These are phyloP conservation scores for Sugiyamaella neomexicana DNA, from an alignment of 1,139 yeast species.

Conservation along the genomic window DNA sequence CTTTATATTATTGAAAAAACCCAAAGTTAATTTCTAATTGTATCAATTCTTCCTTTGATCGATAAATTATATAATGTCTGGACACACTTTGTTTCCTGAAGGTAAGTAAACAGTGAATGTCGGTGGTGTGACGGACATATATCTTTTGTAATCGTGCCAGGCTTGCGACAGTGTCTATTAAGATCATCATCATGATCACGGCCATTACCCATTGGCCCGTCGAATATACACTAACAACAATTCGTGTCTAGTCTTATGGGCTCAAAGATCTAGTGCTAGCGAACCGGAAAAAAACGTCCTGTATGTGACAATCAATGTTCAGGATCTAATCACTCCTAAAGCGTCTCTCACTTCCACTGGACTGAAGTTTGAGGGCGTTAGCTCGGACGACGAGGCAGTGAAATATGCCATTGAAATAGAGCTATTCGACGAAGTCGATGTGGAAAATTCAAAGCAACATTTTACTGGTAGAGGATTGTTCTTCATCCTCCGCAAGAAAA, in stretches of 20 bases:
- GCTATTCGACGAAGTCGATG: constrained; percentile 69
- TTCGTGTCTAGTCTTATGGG: constrained; percentile 70
- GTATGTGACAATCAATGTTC: constrained; percentile 69
- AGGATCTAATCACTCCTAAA: constrained; percentile 66
- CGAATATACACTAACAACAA: constrained; percentile 13
- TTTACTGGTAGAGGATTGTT: constrained; percentile 73
- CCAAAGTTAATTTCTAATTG: neutral
- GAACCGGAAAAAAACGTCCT: constrained; percentile 74
- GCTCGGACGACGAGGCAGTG: constrained; percentile 31
- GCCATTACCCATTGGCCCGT: neutral
- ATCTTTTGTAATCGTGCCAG: too few species aligned
- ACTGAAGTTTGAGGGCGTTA: constrained; percentile 56
- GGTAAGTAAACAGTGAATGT: constrained; percentile 13
- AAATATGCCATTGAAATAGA: constrained; percentile 64
- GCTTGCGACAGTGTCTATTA: too few species aligned
- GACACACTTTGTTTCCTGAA: constrained; percentile 22
- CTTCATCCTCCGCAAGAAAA: constrained; percentile 71
- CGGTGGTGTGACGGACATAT: neutral
- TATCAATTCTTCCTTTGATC: neutral
- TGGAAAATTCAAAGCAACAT: constrained; percentile 58
- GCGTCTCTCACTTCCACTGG: constrained; percentile 60
- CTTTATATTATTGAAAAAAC: neutral
- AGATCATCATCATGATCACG: too few species aligned
- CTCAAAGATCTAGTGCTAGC: constrained; percentile 81
- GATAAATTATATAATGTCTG: constrained; percentile 8